phyloP scores from a whole-genome alignment of 768 basidiomycete species.

The Pleurotus platypus region DNA sequence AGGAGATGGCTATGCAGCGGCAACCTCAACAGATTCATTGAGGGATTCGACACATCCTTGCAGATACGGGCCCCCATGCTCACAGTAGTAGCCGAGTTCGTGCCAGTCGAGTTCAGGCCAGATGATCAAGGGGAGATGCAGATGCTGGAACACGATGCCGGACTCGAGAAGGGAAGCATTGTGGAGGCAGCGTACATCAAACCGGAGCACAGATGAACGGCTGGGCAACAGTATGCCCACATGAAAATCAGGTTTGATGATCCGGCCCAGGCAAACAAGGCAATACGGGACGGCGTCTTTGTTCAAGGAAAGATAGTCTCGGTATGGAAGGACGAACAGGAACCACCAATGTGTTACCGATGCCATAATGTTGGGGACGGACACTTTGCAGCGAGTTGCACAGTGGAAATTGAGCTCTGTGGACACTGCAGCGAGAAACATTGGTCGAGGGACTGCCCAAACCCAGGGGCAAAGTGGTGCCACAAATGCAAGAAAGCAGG shows the following conservation, averaged over 20 bases:
- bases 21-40: slow-evolving; percentile 9
- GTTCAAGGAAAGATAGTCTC: slow-evolving; percentile 12
- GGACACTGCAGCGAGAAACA: slow-evolving; percentile 15
- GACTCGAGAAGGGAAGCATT: slow-evolving; percentile 3
- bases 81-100: slow-evolving; percentile 15
- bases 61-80: background rate
- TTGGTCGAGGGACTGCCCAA: slow-evolving; percentile 12
- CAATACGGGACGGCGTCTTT: slow-evolving; percentile 8
- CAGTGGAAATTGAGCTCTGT: slow-evolving; percentile 8
- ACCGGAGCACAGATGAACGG: slow-evolving; percentile 7
- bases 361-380: slow-evolving; percentile 12
- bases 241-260: slow-evolving; percentile 16
- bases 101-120: slow-evolving; percentile 17
- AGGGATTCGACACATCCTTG: slow-evolving; percentile 9
- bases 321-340: slow-evolving; percentile 11
- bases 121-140: background rate
- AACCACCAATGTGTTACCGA: slow-evolving; percentile 14
- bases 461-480: slow-evolving; percentile 13
- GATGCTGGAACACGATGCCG: slow-evolving; percentile 14
- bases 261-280: slow-evolving; percentile 11
- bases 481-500: slow-evolving; percentile 20
- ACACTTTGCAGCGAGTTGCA: slow-evolving; percentile 16
- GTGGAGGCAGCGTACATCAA: slow-evolving; percentile 24
- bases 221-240: slow-evolving; percentile 19
- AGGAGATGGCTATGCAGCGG: slow-evolving; percentile 15